Conservation (phyloP, 257 asterid genomes). For the Cinchona pubescens region DNA sequence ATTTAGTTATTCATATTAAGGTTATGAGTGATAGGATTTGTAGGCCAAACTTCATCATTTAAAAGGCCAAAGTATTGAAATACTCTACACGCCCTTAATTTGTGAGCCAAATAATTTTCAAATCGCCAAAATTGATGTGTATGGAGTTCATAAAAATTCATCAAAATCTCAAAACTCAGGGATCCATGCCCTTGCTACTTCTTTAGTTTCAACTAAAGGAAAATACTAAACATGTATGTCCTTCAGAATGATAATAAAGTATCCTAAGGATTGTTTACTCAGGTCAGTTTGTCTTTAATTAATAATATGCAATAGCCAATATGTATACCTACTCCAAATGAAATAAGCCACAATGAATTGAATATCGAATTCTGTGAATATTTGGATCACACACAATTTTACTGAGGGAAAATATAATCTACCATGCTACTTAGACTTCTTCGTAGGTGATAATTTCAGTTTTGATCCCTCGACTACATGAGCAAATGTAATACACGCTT, state of each 20-base stretch:
- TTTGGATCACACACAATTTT: not conserved
- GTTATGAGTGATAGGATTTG: not conserved
- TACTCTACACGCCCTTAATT: not conserved
- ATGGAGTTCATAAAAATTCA: not conserved
- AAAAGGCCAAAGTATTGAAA: not conserved
- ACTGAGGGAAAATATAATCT: not conserved
- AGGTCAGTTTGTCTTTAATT: too few relatives aligned
- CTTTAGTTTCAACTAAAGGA: not conserved
- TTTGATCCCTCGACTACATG: not conserved
- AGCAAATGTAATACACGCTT: too few relatives aligned
- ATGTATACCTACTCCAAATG: not conserved
- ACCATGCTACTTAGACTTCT: not conserved
- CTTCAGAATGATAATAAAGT: not conserved
- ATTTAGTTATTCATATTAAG: too few relatives aligned
- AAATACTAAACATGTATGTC: not conserved
- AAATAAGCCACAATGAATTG: not conserved
- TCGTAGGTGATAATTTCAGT: not conserved
- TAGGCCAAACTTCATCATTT: too few relatives aligned
- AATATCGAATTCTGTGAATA: too few relatives aligned
- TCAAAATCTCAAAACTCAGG: not conserved
- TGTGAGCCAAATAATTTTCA: not conserved
- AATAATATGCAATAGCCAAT: not conserved
- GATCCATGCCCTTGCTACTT: not conserved
- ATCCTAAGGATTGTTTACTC: too few relatives aligned
- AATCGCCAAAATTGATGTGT: too few relatives aligned